These are phyloP conservation scores for Hibiscus trionum DNA, from an alignment of 345 rosid species.

Conservation along the genomic window DNA sequence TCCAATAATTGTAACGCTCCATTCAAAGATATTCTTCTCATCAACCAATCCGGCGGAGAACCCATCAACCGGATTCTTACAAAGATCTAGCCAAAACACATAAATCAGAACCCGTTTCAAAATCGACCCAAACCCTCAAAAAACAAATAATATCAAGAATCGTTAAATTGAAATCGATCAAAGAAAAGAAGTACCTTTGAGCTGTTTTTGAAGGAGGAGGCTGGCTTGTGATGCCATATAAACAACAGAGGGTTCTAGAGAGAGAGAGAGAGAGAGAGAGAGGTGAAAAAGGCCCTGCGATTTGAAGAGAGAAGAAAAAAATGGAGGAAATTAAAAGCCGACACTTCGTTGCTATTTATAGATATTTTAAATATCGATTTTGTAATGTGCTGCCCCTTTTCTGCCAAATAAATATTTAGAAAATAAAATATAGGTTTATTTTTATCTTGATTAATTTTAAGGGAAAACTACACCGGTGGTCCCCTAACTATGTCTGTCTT, in stretches of 20 bases:
- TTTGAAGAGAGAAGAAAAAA: background rate
- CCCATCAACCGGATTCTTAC: constrained; percentile 50
- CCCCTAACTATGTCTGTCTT: no score
- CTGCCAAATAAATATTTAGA: no score
- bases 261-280: background rate
- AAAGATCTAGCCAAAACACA: constrained; percentile 68
- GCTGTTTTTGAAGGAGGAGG: constrained; percentile 95
- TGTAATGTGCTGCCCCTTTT: no score
- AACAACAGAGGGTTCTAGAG: no score
- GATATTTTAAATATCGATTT: background rate
- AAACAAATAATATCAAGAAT: background rate
- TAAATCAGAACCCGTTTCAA: constrained; percentile 12
- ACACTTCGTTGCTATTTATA: background rate
- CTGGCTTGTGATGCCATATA: constrained; percentile 61
- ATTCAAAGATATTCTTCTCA: constrained; percentile 84
- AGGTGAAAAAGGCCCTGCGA: background rate
- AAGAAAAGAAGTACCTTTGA: constrained; percentile 40
- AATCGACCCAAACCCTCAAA: background rate
- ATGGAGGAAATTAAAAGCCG: background rate
- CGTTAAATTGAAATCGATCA: background rate
- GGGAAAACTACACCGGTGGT: no score
- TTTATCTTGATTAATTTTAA: no score
- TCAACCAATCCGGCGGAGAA: constrained; percentile 66
- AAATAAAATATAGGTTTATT: no score
- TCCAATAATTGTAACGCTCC: constrained; percentile 77